These are phyloP conservation scores for Niebla homalea DNA, from an alignment of 495 filamentous ascomycete genomes.

Conservation along the genomic window DNA sequence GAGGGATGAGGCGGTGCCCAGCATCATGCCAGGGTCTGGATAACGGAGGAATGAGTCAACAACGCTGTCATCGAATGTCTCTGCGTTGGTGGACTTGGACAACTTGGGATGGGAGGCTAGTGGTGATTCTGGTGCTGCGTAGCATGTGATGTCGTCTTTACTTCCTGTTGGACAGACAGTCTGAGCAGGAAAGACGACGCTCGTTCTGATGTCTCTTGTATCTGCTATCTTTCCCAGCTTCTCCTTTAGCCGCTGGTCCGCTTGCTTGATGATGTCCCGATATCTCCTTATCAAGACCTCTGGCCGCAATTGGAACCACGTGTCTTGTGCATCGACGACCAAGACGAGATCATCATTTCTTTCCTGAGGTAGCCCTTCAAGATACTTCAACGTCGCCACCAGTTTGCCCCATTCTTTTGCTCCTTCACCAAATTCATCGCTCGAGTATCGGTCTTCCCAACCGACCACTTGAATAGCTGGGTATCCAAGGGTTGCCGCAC, in stretches of 20 bases:
- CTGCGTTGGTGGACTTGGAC: conserved; percentile 37
- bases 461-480: conserved; percentile 44
- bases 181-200: conserved; percentile 40
- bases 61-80: conserved; percentile 36
- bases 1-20: conserved; percentile 39
- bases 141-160: not conserved
- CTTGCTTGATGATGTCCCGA: conserved; percentile 32
- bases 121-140: conserved; percentile 30
- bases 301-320: conserved; percentile 49
- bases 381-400: conserved; percentile 36
- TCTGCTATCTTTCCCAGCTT: conserved; percentile 21
- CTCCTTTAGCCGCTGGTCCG: conserved; percentile 33
- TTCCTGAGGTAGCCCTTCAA: conserved; percentile 33
- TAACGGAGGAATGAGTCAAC: conserved; percentile 35
- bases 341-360: conserved; percentile 46
- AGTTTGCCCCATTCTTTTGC: conserved; percentile 25
- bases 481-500: conserved; percentile 47
- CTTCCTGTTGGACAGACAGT: conserved; percentile 32
- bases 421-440: conserved; percentile 16
- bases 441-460: conserved; percentile 24
- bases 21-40: conserved; percentile 37
- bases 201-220: conserved; percentile 32
- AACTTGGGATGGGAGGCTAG: conserved; percentile 35
- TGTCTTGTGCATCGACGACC: conserved; percentile 42
- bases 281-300: conserved; percentile 45